Conservation (phyloP, 495 filamentous ascomycete species). For the Haplographium delicatum region DNA sequence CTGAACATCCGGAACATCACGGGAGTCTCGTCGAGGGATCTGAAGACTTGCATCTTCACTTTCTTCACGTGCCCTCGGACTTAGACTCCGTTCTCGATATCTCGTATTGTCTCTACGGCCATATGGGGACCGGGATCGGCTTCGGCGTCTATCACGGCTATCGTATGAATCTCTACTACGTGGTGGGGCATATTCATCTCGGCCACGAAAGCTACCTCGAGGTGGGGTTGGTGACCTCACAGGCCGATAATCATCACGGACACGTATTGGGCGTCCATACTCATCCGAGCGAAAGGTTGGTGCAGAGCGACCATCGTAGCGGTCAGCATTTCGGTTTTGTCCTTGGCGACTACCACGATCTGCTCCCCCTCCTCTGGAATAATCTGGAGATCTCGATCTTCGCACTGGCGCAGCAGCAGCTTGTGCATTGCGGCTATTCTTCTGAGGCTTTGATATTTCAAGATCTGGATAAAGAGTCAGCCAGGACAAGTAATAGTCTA, state of each 20-base stretch:
- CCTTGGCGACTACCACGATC: constrained; percentile 31
- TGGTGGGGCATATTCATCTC: constrained; percentile 37
- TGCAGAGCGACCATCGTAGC: constrained; percentile 23
- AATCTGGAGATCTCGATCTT: constrained; percentile 70
- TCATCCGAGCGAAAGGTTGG: constrained; percentile 44
- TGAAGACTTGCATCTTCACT: constrained; percentile 59
- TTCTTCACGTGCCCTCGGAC: constrained; percentile 48
- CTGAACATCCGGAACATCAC: constrained; percentile 87
- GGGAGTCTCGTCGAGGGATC: constrained; percentile 65
- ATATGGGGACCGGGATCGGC: constrained; percentile 59
- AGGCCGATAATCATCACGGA: constrained; percentile 65
- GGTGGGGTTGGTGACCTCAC: constrained; percentile 47
- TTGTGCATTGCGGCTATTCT: constrained; percentile 55
- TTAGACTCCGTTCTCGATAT: constrained; percentile 60
- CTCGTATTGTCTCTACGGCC: constrained; percentile 43
- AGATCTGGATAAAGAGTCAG: constrained; percentile 57
- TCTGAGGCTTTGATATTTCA: constrained; percentile 86
- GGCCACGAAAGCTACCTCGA: constrained; percentile 35
- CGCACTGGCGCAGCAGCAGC: constrained; percentile 28
- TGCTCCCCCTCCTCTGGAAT: constrained; percentile 36
- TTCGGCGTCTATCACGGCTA: constrained; percentile 32
- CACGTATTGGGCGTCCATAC: constrained; percentile 57
- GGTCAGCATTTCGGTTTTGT: constrained; percentile 24
- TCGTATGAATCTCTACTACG: constrained; percentile 36
- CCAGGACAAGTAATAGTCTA: constrained; percentile 20